These are phyloP conservation scores for Tolypocladium inflatum DNA, from an alignment of 2,329 filamentous ascomycete genomes.

Conservation along the genomic window DNA sequence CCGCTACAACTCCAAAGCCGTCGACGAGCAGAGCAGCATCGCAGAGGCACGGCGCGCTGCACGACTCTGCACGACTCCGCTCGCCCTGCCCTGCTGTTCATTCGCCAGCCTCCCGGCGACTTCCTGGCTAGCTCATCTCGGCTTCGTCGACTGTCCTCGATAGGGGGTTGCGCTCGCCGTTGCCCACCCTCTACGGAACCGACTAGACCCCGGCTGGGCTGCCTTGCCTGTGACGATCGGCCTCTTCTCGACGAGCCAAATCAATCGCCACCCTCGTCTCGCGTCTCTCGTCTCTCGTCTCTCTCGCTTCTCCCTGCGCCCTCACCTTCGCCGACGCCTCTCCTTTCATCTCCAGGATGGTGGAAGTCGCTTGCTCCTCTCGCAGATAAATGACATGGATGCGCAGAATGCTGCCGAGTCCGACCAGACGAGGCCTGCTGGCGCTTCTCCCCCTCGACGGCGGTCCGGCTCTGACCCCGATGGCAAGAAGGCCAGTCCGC, in stretches of 20 bases:
- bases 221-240: background rate
- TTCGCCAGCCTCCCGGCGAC: background rate
- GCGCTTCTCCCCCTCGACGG: conserved; percentile 38
- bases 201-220: background rate
- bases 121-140: background rate
- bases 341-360: conserved; percentile 41
- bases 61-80: background rate
- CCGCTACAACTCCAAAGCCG: background rate
- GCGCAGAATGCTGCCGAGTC: conserved; percentile 58
- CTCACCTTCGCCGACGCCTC: conserved; percentile 4
- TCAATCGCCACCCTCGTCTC: conserved; percentile 1
- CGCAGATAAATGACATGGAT: conserved; percentile 58
- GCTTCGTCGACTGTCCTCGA: background rate
- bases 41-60: background rate
- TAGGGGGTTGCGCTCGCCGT: conserved; percentile 1
- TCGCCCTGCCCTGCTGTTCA: background rate
- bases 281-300: background rate
- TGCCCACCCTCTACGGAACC: background rate
- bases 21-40: background rate
- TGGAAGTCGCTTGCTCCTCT: conserved; percentile 40
- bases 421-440: conserved; percentile 48
- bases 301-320: conserved; percentile 3
- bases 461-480: conserved; percentile 17
- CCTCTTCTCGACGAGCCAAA: background rate
- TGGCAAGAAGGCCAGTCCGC: conserved; percentile 8